Base-by-base conservation (phyloP, 208 protist species). In the Porcisia deanei region DNA sequence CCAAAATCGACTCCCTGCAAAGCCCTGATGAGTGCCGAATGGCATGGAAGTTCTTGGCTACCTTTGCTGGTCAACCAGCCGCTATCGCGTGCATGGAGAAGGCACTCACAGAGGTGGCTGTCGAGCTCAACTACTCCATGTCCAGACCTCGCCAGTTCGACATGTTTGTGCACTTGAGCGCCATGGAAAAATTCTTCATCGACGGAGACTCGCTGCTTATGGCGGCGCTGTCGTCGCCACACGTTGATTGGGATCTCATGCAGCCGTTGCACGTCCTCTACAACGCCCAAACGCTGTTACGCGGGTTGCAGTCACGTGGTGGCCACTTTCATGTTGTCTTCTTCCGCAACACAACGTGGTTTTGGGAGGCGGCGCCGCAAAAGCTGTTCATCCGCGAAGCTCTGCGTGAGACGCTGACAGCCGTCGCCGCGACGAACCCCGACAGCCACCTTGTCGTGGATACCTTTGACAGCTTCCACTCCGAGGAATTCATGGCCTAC, bases 191-290 rank as follows among this genome's bases (percentile, higher is more conserved):
- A 85, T 98, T 98, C 73, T 95, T 98, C 84, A 94, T 98, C 80
- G 94, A 98, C 73, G 92, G 92, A 67, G 94, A 98, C 76, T 92
- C 94, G 41, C 88, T 98, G 39, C 83, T 98, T 41, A 94, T 97
- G 86, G 85, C 87, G 60, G 91, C 91, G 22, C 69, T 97, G 57
- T 95, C 90, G 14, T 89, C 81, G 30, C 81, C 66, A 73, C 85
- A 88, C 63, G 91, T 97, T 7, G 93, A 97, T 70, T 98, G 94
- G 94, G 87, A 94, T 70, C 83, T 94, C 30, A 85, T 93, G 83
- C 94, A 98, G 82, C 91, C 90, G 22, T 64, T 97, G 30, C 94
- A 98, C 79, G 91, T 98, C 30, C 75, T 95, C 39, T 89, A 91
- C 81, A 95, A 96, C 78, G 91, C 90, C 10, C 92, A 98, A 80